Conservation (phyloP, 163 green algal genomes). For the Scenedesmus sp. region DNA sequence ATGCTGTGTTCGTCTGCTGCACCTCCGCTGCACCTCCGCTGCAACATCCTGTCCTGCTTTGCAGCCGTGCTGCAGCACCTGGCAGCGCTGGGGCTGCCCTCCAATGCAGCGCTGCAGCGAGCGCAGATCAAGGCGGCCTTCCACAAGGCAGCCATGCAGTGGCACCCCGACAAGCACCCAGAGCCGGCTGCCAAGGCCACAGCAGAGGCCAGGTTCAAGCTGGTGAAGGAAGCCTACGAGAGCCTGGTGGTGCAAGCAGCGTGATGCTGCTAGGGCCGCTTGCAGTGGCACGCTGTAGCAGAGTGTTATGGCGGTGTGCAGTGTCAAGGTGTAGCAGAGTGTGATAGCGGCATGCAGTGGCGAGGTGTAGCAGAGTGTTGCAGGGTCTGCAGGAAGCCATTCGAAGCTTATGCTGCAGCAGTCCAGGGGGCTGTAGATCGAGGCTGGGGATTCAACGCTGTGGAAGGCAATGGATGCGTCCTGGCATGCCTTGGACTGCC, state of each 20-base stretch:
- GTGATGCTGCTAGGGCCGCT: neutral
- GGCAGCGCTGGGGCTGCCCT: conserved; percentile 34
- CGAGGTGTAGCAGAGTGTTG: too few species aligned
- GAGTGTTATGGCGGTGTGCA: neutral
- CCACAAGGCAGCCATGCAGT: conserved; percentile 49
- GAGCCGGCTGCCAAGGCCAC: neutral
- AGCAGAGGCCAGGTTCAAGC: conserved; percentile 44
- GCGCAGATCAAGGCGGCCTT: conserved; percentile 32
- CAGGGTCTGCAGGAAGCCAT: too few species aligned
- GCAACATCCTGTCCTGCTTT: neutral
- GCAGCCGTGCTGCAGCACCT: conserved; percentile 29
- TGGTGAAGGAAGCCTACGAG: conserved; percentile 37
- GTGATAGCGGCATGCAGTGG: too few species aligned
- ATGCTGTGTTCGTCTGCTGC: neutral
- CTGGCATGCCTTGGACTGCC: too few species aligned
- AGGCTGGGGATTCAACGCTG: too few species aligned
- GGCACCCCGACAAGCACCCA: conserved; percentile 47
- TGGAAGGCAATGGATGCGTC: too few species aligned
- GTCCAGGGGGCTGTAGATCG: too few species aligned
- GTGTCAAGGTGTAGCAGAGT: too few species aligned
- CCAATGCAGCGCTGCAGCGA: neutral
- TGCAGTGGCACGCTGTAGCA: neutral
- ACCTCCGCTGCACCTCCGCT: too few species aligned
- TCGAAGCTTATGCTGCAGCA: too few species aligned
- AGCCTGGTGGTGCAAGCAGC: conserved; percentile 9